Evolutionary conservation across 2,329 filamentous ascomycete species (phyloP).

Genomic region (Zymoseptoria brevis): DNA sequence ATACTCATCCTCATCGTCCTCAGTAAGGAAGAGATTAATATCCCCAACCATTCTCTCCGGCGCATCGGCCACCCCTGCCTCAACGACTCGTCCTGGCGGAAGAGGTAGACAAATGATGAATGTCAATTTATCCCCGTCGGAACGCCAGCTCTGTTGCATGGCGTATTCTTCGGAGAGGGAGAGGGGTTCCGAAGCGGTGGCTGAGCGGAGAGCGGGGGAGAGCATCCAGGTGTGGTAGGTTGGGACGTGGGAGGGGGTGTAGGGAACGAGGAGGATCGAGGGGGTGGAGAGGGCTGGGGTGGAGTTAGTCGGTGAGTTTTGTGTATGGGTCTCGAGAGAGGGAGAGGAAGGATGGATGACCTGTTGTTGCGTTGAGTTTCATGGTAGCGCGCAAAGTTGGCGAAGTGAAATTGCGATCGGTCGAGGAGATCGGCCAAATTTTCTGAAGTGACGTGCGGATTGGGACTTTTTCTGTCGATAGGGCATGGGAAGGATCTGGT

Average conservation of each 20-base stretch:
- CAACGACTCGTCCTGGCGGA: constrained; percentile 13
- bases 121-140: constrained; percentile 76
- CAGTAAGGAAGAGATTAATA: constrained; percentile 62
- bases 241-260: constrained; percentile 70
- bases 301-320: no score
- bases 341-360: no score
- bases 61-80: constrained; percentile 45
- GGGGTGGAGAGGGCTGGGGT: constrained; percentile 40
- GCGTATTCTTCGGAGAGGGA: constrained; percentile 73
- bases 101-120: constrained; percentile 67
- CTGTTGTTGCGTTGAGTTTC: background rate
- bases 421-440: no score
- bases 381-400: background rate
- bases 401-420: background rate
- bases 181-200: constrained; percentile 81
- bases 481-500: no score
- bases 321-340: no score
- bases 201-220: constrained; percentile 69
- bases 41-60: constrained; percentile 43
- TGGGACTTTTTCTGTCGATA: no score
- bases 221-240: constrained; percentile 91
- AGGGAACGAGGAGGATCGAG: constrained; percentile 70
- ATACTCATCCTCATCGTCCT: constrained; percentile 39
- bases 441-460: no score
- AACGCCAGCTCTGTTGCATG: constrained; percentile 84